Evolutionary conservation across 2,329 filamentous ascomycete species (phyloP).

Genomic region (Simplicillium sp.): DNA sequence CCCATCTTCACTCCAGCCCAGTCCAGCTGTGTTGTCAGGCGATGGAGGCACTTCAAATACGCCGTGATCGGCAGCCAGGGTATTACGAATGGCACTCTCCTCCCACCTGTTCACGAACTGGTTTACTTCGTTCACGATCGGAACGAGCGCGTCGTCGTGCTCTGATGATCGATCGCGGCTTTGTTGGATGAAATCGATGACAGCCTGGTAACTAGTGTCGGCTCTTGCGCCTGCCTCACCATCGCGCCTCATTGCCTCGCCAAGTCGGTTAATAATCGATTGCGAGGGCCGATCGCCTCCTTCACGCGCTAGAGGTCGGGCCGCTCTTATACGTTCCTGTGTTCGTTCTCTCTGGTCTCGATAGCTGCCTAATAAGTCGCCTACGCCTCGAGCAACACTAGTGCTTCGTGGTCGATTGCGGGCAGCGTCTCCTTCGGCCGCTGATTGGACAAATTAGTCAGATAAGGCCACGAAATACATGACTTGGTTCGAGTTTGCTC

Average conservation of each 20-base stretch:
- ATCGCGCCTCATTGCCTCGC: background rate
- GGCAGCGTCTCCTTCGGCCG: slow-evolving; percentile 14
- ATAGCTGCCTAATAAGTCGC: slow-evolving; percentile 26
- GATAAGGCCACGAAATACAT: slow-evolving; percentile 11
- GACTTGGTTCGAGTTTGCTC: slow-evolving; percentile 9
- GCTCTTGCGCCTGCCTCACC: background rate
- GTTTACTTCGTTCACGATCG: slow-evolving; percentile 22
- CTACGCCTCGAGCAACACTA: slow-evolving; percentile 26
- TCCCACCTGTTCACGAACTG: slow-evolving; percentile 27
- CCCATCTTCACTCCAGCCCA: slow-evolving; percentile 54
- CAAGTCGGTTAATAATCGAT: no score
- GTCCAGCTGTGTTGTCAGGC: slow-evolving; percentile 49
- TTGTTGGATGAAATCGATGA: slow-evolving; percentile 4
- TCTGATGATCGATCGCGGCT: background rate
- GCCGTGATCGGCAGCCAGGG: slow-evolving; percentile 24
- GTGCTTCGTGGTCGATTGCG: slow-evolving; percentile 23
- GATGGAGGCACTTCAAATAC: slow-evolving; percentile 34
- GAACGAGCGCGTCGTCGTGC: slow-evolving; percentile 1
- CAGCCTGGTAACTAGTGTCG: no score
- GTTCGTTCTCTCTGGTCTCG: slow-evolving; percentile 26
- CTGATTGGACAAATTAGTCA: slow-evolving; percentile 10
- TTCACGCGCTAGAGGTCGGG: slow-evolving; percentile 17
- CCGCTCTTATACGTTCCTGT: slow-evolving; percentile 13
- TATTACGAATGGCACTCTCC: slow-evolving; percentile 23
- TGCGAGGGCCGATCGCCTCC: slow-evolving; percentile 18